These are phyloP conservation scores for Mucor indicus DNA, from an alignment of 371 early-diverging fungal genomes.

Conservation along the genomic window DNA sequence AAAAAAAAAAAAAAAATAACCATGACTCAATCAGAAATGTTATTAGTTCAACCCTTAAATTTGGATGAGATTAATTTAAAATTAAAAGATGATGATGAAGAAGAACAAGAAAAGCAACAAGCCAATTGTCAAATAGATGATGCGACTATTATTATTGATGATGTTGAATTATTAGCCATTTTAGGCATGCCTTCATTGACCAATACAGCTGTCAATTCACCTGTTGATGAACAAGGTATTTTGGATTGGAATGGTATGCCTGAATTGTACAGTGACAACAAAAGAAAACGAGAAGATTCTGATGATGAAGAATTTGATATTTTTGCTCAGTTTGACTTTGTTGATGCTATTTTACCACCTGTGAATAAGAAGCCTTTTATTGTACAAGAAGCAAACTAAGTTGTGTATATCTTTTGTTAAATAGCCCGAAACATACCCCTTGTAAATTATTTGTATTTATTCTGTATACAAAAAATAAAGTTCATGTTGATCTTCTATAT, in stretches of 20 bases:
- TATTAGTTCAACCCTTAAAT: slow-evolving; percentile 1
- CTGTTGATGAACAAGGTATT: not conserved
- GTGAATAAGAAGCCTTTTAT: too few species aligned
- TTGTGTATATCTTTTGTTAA: too few species aligned
- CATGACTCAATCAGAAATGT: not conserved
- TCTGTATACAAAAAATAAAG: too few species aligned
- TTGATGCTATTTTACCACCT: not conserved
- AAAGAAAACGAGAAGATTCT: slow-evolving; percentile 12
- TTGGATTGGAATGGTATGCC: slow-evolving; percentile 19
- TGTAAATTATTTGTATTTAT: too few species aligned
- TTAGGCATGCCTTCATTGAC: slow-evolving; percentile 6
- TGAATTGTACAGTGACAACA: slow-evolving; percentile 2
- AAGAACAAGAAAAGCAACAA: not conserved
- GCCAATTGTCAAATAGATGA: not conserved
- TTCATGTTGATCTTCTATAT: too few species aligned
- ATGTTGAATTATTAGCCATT: slow-evolving; percentile 14
- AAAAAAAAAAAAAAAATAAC: not conserved
- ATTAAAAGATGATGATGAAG: not conserved
- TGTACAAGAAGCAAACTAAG: too few species aligned
- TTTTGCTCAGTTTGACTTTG: slow-evolving; percentile 24
- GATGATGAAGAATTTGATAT: too few species aligned
- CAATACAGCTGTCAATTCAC: not conserved
- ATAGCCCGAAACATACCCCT: too few species aligned
- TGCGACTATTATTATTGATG: slow-evolving; percentile 10
- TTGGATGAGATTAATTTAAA: not conserved